Base-by-base conservation (phyloP, 352 stramenopile species). In the Phytophthora tentaculata region DNA sequence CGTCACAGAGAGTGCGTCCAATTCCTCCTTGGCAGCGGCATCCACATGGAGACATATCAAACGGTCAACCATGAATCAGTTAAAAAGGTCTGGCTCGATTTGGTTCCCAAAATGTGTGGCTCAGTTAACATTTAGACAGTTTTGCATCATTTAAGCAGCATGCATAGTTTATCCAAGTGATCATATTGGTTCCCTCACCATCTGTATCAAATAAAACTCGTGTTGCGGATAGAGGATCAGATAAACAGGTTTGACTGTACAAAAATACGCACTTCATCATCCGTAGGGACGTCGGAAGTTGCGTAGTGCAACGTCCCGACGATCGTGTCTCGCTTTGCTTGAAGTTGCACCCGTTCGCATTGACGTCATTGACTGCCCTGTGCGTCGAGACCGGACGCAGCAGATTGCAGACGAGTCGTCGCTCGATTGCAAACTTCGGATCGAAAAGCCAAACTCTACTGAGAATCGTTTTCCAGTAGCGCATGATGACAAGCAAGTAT, bases 331-430 rank as follows among this genome's bases (percentile, higher is more conserved):
- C 9, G 56, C 23, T 41, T 71, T 64, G 44, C 19, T 66, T 71
- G 63, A 71, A 66, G 49, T 28, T 20, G 14, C 39, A 61, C 32
- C 51, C 44, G 29, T 48, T 23, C 44, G 60, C 51, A 28, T 61
- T 52, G 52, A 63, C 61, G 29, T 20, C 55, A 22, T 41, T 67
- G 51, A 67, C 50, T 67, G 47, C 47, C 62, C 45, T 17, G 55
- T 41, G 54, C 43, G 61, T 58, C 45, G 24, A 63, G 24, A 35
- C 39, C 43, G 50, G 60, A 68, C 41, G 50, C 45, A 14, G n/a
- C 10, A 54, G 59, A 64, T 28, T 65, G 63, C 48, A 51, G 35
- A 64, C 41, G 23, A 41, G 43, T 64, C 43, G 35, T 57, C 35
- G 47, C 23, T n/a, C 17, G 22, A 22, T 64, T 50, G 45, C 58